Evolutionary conservation across 441 rosid species (phyloP).

Genomic region (Gossypium laxum): DNA sequence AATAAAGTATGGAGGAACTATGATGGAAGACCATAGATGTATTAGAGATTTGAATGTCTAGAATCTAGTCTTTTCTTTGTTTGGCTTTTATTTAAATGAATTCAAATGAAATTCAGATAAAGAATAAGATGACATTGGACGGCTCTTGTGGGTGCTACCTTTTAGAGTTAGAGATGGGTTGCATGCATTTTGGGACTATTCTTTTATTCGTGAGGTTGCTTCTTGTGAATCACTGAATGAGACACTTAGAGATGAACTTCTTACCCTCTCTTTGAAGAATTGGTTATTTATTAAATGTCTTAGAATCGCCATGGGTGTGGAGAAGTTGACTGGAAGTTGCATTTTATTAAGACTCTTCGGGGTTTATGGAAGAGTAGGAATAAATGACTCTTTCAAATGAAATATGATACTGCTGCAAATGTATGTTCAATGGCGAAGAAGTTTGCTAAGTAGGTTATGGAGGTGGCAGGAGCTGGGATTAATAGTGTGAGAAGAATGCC

Average conservation of each 20-base stretch:
- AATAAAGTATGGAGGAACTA: not conserved
- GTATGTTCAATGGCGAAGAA: not conserved
- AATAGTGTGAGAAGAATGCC: not conserved
- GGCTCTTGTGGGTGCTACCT: not conserved
- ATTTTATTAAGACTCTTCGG: not conserved
- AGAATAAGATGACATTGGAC: not conserved
- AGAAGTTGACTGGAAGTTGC: not conserved
- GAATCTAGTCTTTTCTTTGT: not conserved
- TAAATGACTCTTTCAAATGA: not conserved
- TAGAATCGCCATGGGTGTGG: not conserved
- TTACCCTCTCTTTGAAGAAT: not conserved
- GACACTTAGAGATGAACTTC: not conserved
- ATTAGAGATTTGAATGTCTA: not conserved
- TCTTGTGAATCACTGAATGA: not conserved
- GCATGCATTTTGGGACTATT: not conserved
- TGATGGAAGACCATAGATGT: not conserved
- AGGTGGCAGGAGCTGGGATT: not conserved
- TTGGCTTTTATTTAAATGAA: not conserved
- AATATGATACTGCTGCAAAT: not conserved
- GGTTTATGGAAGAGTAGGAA: not conserved
- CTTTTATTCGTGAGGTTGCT: not conserved
- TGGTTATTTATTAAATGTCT: not conserved
- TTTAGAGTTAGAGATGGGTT: not conserved
- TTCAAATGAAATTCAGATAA: not conserved
- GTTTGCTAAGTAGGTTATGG: not conserved